A percentile compares a stretch with the other conserved stretches of the same genome.
Evolutionary conservation across 2,329 filamentous ascomycete species (phyloP).

Genomic region (Didymella exigua): DNA sequence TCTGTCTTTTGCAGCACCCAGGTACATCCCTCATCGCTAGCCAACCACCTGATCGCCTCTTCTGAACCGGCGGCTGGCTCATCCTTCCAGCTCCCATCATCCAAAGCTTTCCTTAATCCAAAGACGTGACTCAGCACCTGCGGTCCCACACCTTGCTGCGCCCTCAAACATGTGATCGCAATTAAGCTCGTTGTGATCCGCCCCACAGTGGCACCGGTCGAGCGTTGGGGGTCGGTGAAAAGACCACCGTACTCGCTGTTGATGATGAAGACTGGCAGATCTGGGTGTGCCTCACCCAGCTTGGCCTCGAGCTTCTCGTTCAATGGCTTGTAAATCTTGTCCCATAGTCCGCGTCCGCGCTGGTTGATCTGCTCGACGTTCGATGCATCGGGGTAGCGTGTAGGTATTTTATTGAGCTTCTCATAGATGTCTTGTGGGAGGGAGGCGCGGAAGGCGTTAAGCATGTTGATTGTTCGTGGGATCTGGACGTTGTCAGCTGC

Average conservation of each 20-base stretch:
- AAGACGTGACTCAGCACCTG: constrained; percentile 84
- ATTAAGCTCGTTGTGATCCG: constrained; percentile 74
- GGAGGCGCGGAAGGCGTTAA: constrained; percentile 70
- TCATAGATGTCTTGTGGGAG: constrained; percentile 64
- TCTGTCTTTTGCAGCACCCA: constrained; percentile 70
- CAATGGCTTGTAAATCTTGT: constrained; percentile 77
- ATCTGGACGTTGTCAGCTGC: constrained; percentile 55
- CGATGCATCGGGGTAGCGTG: constrained; percentile 52
- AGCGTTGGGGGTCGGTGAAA: constrained; percentile 68
- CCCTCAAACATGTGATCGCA: constrained; percentile 74
- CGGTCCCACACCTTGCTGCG: constrained; percentile 81
- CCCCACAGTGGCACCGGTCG: constrained; percentile 62
- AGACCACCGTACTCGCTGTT: constrained; percentile 74
- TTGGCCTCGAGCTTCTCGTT: constrained; percentile 72
- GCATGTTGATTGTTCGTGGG: constrained; percentile 81
- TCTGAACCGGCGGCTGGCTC: constrained; percentile 55
- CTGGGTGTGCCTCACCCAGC: constrained; percentile 77
- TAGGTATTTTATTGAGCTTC: constrained; percentile 61
- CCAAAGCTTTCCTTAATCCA: constrained; percentile 75
- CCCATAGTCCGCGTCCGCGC: constrained; percentile 72
- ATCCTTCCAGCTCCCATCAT: constrained; percentile 65
- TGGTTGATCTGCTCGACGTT: constrained; percentile 62
- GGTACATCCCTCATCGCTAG: constrained; percentile 66
- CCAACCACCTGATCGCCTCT: constrained; percentile 66
- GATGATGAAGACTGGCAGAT: constrained; percentile 80